phyloP scores from a whole-genome alignment of 352 stramenopile species.

The Globisporangium polare region DNA sequence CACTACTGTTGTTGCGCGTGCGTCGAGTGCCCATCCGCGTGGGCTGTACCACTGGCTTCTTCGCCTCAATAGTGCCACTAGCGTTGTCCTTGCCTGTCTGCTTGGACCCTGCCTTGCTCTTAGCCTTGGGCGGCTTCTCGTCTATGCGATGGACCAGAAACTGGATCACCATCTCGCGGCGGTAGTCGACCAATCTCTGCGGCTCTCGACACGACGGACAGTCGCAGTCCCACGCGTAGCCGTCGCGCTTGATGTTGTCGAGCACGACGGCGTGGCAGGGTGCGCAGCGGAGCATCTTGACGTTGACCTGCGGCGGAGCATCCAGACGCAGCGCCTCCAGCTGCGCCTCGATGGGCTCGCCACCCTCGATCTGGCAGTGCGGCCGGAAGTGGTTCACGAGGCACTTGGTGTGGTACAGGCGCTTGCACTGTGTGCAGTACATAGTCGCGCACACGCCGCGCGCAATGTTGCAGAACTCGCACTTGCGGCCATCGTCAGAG shows the following conservation, averaged over 20 bases:
- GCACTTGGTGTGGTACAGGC: slow-evolving; percentile 44
- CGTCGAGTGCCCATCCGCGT: slow-evolving; percentile 4
- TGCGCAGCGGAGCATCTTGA: slow-evolving; percentile 38
- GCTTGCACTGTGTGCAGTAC: slow-evolving; percentile 34
- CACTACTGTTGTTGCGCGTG: background rate
- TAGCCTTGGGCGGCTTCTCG: slow-evolving; percentile 4
- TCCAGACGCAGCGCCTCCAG: slow-evolving; percentile 26
- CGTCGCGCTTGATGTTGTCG: slow-evolving; percentile 34
- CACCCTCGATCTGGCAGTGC: slow-evolving; percentile 15
- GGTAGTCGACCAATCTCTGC: slow-evolving; percentile 29
- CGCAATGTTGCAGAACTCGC: slow-evolving; percentile 40
- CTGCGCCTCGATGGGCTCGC: slow-evolving; percentile 28
- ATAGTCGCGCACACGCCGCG: slow-evolving; percentile 32
- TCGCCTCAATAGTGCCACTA: background rate
- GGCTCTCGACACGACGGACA: slow-evolving; percentile 38
- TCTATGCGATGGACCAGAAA: slow-evolving; percentile 37
- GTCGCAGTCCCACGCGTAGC: slow-evolving; percentile 32
- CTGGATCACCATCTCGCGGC: slow-evolving; percentile 33
- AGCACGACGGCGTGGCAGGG: slow-evolving; percentile 42
- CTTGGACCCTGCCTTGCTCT: background rate
- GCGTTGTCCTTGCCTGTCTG: background rate
- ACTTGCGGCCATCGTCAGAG: slow-evolving; percentile 17
- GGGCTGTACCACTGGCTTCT: background rate
- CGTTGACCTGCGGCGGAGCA: slow-evolving; percentile 18
- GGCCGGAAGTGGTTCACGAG: slow-evolving; percentile 31